Conservation (phyloP, 768 basidiomycete species). For the Psilocybe sp. region DNA sequence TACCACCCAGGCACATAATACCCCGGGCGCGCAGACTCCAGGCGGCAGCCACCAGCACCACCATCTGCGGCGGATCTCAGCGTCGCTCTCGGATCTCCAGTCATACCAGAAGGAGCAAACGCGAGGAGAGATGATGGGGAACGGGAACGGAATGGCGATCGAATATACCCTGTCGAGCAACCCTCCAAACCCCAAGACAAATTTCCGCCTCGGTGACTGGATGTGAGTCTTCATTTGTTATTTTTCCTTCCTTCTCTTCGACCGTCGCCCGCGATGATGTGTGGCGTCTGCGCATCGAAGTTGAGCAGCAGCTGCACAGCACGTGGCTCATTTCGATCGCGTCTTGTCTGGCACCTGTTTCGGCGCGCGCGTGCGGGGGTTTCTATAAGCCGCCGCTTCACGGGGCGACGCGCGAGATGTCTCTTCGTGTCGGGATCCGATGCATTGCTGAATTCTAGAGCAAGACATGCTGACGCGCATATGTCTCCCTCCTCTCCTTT, state of each 20-base stretch:
- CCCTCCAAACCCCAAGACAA: conserved; percentile 67
- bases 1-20: no score
- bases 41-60: conserved; percentile 19
- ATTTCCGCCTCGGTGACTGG: conserved; percentile 72
- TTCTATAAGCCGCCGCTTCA: no score
- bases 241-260: conserved; percentile 17
- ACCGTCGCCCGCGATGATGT: conserved; percentile 4
- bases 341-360: conserved; percentile 6
- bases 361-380: no score
- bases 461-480: background rate
- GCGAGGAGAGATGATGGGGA: no score
- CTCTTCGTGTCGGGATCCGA: no score
- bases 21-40: conserved; percentile 7
- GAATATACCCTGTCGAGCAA: conserved; percentile 65
- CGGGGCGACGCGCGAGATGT: no score
- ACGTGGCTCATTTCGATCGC: conserved; percentile 11
- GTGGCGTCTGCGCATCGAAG: background rate
- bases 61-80: conserved; percentile 19
- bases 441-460: no score
- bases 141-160: background rate
- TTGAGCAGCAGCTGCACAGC: no score
- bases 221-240: conserved; percentile 57
- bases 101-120: conserved; percentile 9
- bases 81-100: conserved; percentile 28
- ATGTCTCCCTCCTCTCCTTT: conserved; percentile 14